Percentiles rank a stretch among this genome's conserved stretches.
These are phyloP conservation scores for Coniferiporia weirii DNA, from an alignment of 1,284 basidiomycete genomes.

Conservation along the genomic window DNA sequence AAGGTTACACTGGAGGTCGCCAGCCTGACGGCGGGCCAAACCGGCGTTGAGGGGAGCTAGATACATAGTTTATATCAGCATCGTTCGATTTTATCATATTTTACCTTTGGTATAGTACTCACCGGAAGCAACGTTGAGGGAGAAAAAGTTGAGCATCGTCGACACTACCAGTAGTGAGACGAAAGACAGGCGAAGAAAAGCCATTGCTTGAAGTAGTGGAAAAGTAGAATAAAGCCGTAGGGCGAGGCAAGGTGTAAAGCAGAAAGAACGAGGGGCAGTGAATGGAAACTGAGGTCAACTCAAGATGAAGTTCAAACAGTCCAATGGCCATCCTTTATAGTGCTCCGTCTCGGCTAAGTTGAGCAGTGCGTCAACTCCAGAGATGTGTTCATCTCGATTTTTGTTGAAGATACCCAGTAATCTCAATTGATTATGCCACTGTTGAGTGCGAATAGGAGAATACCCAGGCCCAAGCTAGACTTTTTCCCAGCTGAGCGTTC, in stretches of 20 bases:
- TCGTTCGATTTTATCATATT: neutral
- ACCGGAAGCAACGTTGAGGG: conserved; percentile 3
- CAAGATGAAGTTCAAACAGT: conserved; percentile 2
- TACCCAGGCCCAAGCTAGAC: too few relatives aligned
- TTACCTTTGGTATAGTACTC: neutral
- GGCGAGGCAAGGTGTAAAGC: neutral
- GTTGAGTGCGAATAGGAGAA: too few relatives aligned
- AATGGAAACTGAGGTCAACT: conserved; percentile 12
- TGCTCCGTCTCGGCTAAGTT: too few relatives aligned
- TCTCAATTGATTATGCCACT: too few relatives aligned
- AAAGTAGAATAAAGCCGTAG: conserved; percentile 9
- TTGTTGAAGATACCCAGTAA: too few relatives aligned
- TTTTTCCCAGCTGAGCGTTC: too few relatives aligned
- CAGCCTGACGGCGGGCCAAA: conserved; percentile 6
- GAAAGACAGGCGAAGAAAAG: conserved; percentile 8
- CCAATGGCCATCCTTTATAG: conserved; percentile 4
- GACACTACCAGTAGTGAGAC: conserved; percentile 5
- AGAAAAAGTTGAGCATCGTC: conserved; percentile 5
- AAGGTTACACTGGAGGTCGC: conserved; percentile 16
- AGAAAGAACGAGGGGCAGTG: neutral
- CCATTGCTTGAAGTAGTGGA: neutral
- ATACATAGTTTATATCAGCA: neutral
- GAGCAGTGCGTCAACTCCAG: too few relatives aligned
- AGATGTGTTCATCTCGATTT: too few relatives aligned
- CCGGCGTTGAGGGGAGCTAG: neutral